These are phyloP conservation scores for Loxodes magnus DNA, from an alignment of 73 alveolate genomes.

Conservation along the genomic window DNA sequence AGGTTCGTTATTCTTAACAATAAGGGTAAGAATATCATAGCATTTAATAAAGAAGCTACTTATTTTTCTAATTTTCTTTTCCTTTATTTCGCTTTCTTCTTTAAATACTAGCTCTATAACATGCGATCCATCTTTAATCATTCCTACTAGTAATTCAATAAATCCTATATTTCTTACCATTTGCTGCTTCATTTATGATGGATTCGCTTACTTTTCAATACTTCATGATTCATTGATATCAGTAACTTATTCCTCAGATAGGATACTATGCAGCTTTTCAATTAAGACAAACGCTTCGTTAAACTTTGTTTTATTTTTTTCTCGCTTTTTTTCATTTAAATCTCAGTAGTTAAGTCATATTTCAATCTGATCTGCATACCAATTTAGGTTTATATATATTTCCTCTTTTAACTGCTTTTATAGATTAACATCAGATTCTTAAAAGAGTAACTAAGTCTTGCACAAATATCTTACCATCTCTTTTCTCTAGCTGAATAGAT, in stretches of 20 bases:
- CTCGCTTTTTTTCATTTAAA: not conserved
- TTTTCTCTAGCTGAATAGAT: no score
- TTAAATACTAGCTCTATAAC: not conserved
- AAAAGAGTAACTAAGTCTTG: no score
- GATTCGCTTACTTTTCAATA: not conserved
- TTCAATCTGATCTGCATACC: not conserved
- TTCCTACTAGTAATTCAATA: not conserved
- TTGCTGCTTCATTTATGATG: not conserved
- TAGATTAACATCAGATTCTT: no score
- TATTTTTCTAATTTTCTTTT: not conserved
- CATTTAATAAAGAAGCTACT: not conserved
- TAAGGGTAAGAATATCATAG: not conserved
- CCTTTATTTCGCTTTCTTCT: not conserved
- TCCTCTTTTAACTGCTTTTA: no score
- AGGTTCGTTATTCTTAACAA: constrained; percentile 12
- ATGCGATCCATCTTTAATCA: constrained; percentile 6
- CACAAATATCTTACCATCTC: no score
- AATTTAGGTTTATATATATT: no score
- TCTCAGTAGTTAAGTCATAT: not conserved
- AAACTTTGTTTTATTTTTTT: not conserved
- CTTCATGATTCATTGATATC: not conserved
- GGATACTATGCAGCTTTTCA: not conserved
- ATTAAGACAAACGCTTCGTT: not conserved
- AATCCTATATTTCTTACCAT: not conserved
- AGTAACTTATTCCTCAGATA: not conserved